A percentile compares a stretch with the other conserved stretches of the same genome.
These are phyloP conservation scores for Paraphaeosphaeria minitans DNA, from an alignment of 2,329 filamentous ascomycete genomes.

Conservation along the genomic window DNA sequence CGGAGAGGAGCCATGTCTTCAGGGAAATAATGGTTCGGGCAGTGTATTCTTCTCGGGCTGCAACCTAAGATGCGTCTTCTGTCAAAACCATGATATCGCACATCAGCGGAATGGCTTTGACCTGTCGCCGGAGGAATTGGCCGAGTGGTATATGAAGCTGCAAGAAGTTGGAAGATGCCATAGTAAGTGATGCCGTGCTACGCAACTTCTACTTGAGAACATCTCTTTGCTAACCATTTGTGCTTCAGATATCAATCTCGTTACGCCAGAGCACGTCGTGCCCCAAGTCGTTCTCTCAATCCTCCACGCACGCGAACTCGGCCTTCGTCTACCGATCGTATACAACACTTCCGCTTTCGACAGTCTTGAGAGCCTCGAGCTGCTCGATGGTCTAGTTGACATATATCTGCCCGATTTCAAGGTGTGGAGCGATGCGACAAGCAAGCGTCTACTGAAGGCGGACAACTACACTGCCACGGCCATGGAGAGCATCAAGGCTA, in stretches of 20 bases:
- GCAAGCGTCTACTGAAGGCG: constrained; percentile 75
- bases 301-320: constrained; percentile 71
- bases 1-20: constrained; percentile 72
- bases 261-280: constrained; percentile 86
- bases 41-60: constrained; percentile 82
- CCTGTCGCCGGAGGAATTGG: constrained; percentile 77
- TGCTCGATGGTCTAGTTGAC: constrained; percentile 80
- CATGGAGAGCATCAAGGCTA: constrained; percentile 76
- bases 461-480: constrained; percentile 75
- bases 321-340: constrained; percentile 73
- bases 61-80: constrained; percentile 69
- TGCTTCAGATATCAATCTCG: constrained; percentile 72
- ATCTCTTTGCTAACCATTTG: background rate
- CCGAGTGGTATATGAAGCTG: constrained; percentile 81
- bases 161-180: constrained; percentile 81
- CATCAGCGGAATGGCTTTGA: constrained; percentile 83
- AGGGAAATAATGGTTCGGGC: constrained; percentile 80
- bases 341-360: constrained; percentile 89
- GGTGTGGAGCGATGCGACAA: constrained; percentile 71
- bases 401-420: constrained; percentile 92
- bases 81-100: constrained; percentile 65
- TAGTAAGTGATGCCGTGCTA: constrained; percentile 44
- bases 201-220: background rate
- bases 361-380: constrained; percentile 69
- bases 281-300: constrained; percentile 81